Base-by-base conservation (phyloP, 2,329 filamentous ascomycete genomes). In the Fusarium sp. region DNA sequence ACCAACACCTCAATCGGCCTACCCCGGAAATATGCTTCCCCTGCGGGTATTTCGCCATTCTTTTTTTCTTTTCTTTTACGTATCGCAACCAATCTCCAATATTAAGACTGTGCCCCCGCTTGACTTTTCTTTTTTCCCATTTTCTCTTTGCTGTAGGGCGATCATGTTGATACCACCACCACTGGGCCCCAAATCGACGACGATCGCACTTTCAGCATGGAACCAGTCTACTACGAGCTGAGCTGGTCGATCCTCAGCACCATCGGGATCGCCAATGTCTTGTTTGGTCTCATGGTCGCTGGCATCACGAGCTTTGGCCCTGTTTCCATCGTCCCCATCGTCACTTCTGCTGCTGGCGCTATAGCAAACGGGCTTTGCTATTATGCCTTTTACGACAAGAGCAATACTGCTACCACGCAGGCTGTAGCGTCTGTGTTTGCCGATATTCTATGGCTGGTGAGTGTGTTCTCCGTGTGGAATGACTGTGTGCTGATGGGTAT, bases 221-320 rank as follows among this genome's bases (percentile, higher is more conserved):
- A 44, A 49, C 11, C 25, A 37, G 57, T 77, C 6, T 82, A 82
- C 54, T 82, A 78, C 56, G 81, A 82, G 71, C 72, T 78, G 56
- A 79, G 80, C 72, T 82, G 81, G 81, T 77, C 80, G 20, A 81
- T 82, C 30, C 77, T 84, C 56, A 83, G 80, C 71, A 80, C 78
- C 46, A 78, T 83, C 62, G 80, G 82, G 30, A 66, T 81, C n/a
- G 71, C 75, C 20, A 81, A 80, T 57, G 71, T 79, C 25, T 62
- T 82, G 30, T 78, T 82, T 41, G 78, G 80, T 3, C 56, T 78
- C 23, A 71, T 81, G 56, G 75, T 82, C 15, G 69, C 77, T 35
- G 79, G 78, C 10, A 81, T 82, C 58, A 80, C 79, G 9, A 74
- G 72, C n/a, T 75, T 80, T 35, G 78, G 79, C 0, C 76, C 75